phyloP scores from a whole-genome alignment of 306 rosid genomes.

The Biancaea sappan region DNA sequence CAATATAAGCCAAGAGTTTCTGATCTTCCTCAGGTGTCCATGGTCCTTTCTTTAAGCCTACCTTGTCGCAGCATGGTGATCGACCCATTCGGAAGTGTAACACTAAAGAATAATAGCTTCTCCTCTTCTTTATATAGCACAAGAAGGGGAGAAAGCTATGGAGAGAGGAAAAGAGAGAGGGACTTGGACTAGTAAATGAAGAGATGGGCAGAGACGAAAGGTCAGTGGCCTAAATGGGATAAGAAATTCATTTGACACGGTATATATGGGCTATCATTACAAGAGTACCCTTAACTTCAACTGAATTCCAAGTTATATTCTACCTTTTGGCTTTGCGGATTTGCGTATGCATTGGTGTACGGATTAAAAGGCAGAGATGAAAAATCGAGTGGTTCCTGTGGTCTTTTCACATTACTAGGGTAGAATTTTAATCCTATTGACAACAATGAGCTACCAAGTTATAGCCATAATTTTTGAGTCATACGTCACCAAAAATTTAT shows the following conservation, averaged over 20 bases:
- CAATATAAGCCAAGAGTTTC: conserved; percentile 90
- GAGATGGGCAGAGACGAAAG: conserved; percentile 70
- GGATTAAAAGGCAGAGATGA: background rate
- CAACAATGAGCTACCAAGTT: conserved; percentile 35
- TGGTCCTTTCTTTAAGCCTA: conserved; percentile 98
- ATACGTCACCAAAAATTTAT: conserved; percentile 52
- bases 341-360: background rate
- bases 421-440: conserved; percentile 35
- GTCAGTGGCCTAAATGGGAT: conserved; percentile 75
- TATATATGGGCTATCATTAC: conserved; percentile 43
- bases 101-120: conserved; percentile 38
- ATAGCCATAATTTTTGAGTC: conserved; percentile 43
- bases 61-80: conserved; percentile 98
- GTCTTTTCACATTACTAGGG: conserved; percentile 36
- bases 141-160: conserved; percentile 15
- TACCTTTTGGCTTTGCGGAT: conserved; percentile 1
- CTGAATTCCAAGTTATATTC: conserved; percentile 13
- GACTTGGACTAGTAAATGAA: conserved; percentile 46
- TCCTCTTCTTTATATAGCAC: conserved; percentile 46
- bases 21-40: conserved; percentile 99
- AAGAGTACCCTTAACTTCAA: conserved; percentile 50
- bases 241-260: conserved; percentile 46
- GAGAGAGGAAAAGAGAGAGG: conserved; percentile 33
- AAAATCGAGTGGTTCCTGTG: conserved; percentile 20
- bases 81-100: conserved; percentile 71